Conservation (phyloP, 495 filamentous ascomycete genomes). For the Penicillium mononematosum region DNA sequence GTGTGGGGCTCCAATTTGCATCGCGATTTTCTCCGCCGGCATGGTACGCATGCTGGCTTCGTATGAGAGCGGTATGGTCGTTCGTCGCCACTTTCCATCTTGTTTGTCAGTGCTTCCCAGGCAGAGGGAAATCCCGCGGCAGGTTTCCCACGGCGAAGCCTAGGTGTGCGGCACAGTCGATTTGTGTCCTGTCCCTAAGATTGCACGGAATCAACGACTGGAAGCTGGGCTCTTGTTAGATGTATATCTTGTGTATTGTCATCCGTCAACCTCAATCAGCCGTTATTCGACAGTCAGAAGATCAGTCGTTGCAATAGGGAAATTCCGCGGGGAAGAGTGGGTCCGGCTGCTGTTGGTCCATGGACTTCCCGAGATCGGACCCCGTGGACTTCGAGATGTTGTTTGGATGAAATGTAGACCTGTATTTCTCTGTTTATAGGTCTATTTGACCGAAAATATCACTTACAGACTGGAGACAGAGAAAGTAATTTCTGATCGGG, state of each 20-base stretch:
- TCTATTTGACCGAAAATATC: too few species aligned
- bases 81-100: constrained; percentile 10
- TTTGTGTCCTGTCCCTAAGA: not conserved
- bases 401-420: too few species aligned
- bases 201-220: not conserved
- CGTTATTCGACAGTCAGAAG: not conserved
- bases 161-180: too few species aligned
- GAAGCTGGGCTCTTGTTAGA: not conserved
- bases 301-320: not conserved
- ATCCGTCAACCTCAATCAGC: not conserved
- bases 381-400: too few species aligned
- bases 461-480: too few species aligned
- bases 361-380: too few species aligned
- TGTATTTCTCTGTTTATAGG: too few species aligned
- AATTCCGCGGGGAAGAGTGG: constrained; percentile 9
- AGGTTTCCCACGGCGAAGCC: not conserved
- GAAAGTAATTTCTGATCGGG: too few species aligned
- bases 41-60: constrained; percentile 10
- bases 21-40: constrained; percentile 11
- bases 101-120: not conserved
- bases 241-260: not conserved
- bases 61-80: constrained; percentile 13
- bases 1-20: constrained; percentile 13
- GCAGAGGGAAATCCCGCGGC: constrained; percentile 1
- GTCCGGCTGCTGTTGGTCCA: not conserved